Conservation (phyloP, 495 filamentous ascomycete species). For the Penicillium desertorum region DNA sequence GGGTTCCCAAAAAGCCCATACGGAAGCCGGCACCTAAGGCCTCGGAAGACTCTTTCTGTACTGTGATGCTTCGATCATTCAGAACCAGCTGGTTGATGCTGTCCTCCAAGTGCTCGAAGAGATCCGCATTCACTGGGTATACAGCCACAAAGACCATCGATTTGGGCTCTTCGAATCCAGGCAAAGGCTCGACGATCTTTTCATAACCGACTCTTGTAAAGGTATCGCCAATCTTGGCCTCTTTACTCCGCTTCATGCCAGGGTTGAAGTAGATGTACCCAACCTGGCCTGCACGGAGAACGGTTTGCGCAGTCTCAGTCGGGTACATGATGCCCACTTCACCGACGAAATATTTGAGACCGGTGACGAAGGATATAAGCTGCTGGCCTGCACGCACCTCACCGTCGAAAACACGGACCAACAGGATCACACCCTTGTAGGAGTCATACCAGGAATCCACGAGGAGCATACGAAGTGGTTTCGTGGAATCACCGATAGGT, state of each 20-base stretch:
- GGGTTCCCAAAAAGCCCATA: constrained; percentile 89
- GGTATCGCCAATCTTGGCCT: constrained; percentile 94
- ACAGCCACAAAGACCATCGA: constrained; percentile 98
- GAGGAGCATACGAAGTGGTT: constrained; percentile 77
- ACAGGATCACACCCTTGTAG: constrained; percentile 88
- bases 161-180: constrained; percentile 96
- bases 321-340: constrained; percentile 98
- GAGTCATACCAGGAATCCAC: constrained; percentile 98
- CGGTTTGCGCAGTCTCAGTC: constrained; percentile 74
- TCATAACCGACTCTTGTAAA: constrained; percentile 84
- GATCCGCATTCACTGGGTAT: constrained; percentile 85
- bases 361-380: constrained; percentile 80
- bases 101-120: constrained; percentile 85
- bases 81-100: constrained; percentile 91
- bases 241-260: constrained; percentile 93
- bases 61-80: constrained; percentile 91
- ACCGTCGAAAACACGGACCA: constrained; percentile 91
- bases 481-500: constrained; percentile 67
- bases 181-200: constrained; percentile 72
- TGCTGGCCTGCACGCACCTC: constrained; percentile 78
- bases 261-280: constrained; percentile 97
- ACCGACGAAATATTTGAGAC: constrained; percentile 83
- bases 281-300: constrained; percentile 86
- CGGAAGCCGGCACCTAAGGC: constrained; percentile 93
- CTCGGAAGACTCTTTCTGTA: constrained; percentile 91